Evolutionary conservation across 352 stramenopile genomes (phyloP), one percentile per base, ranked within the genome.

Genomic region (Blastocystis sp.): DNA sequence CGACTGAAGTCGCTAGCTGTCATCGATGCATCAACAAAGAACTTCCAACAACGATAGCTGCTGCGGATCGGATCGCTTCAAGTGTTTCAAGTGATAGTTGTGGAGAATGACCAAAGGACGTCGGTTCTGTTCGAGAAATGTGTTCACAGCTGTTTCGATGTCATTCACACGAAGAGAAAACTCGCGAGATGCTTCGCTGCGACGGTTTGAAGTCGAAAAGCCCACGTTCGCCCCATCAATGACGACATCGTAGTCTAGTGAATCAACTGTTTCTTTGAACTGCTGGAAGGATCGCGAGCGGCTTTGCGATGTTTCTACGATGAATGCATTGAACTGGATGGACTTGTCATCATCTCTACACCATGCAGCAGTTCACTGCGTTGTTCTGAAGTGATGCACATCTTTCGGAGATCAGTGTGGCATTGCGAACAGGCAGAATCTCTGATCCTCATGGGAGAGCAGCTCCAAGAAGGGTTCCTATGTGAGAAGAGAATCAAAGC

Each of bases 151-250:
- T 16, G 6, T n/a, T 34, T 63, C 20, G n/a, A 81, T 81, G 53
- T 81, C 55, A 8, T 30, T 18, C n/a, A 34, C 47, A 37, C 39
- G 53, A 11, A 81, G 30, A 34, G 24, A 63, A 34, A 81, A 20
- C 1, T 7, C 20, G 41, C 11, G n/a, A 7, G 30, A 18, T 8
- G 9, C 3, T 6, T 63, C 55, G 13, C 41, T 13, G 18, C n/a
- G 13, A 45, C 30, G 18, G 30, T 81, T 81, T 16, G 70, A 39
- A 20, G 53, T 81, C 2, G 53, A n/a, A 37, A 81, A 81, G 20
- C 70, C 70, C 16, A 81, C 37, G 47, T 81, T 81, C 8, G 70
- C 70, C 3, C 70, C 70, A 81, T 81, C 70, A 11, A 81, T 13
- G 3, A 81, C 45, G 18, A 81, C 70, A 64, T 81, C 50, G 70